These are phyloP conservation scores for Talaromyces sp. DNA, from an alignment of 2,329 filamentous ascomycete species.

Conservation along the genomic window DNA sequence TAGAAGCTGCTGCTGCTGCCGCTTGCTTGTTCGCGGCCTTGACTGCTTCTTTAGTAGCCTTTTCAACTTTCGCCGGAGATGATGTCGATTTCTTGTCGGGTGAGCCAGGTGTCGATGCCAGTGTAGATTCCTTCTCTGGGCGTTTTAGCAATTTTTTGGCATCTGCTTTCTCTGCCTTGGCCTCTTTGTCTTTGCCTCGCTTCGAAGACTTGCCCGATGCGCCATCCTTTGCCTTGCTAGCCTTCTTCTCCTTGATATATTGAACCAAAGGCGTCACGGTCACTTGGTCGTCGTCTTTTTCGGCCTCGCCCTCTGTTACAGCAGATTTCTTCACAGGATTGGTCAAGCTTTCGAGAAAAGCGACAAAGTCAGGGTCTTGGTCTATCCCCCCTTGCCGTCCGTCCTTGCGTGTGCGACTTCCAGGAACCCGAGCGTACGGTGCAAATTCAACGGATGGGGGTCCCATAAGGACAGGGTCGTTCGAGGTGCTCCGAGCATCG, in stretches of 20 bases:
- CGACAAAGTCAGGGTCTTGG: constrained; percentile 92
- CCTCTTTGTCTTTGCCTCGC: constrained; percentile 40
- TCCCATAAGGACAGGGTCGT: constrained; percentile 67
- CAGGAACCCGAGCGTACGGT: constrained; percentile 76
- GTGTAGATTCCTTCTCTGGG: constrained; percentile 28
- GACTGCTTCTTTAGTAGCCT: constrained; percentile 57
- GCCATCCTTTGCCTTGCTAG: constrained; percentile 65
- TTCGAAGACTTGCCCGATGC: constrained; percentile 34
- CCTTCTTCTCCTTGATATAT: constrained; percentile 87
- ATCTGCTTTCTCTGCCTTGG: constrained; percentile 37
- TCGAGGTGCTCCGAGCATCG: constrained; percentile 74
- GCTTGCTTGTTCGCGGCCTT: constrained; percentile 50
- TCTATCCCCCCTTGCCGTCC: constrained; percentile 91
- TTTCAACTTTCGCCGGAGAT: constrained; percentile 43
- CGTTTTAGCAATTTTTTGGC: constrained; percentile 40
- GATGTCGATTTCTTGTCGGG: constrained; percentile 26
- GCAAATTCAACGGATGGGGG: constrained; percentile 78
- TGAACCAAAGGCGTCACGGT: constrained; percentile 87
- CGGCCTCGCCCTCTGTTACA: constrained; percentile 46
- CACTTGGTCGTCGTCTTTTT: constrained; percentile 57
- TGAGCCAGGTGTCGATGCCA: constrained; percentile 20
- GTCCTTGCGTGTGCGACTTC: constrained; percentile 70
- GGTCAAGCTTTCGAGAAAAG: constrained; percentile 82
- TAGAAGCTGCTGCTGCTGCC: constrained; percentile 16
- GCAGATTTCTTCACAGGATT: constrained; percentile 60